Evolutionary conservation across 1,139 yeast species (phyloP).

Genomic region (Kurtzmaniella quercitrusa): DNA sequence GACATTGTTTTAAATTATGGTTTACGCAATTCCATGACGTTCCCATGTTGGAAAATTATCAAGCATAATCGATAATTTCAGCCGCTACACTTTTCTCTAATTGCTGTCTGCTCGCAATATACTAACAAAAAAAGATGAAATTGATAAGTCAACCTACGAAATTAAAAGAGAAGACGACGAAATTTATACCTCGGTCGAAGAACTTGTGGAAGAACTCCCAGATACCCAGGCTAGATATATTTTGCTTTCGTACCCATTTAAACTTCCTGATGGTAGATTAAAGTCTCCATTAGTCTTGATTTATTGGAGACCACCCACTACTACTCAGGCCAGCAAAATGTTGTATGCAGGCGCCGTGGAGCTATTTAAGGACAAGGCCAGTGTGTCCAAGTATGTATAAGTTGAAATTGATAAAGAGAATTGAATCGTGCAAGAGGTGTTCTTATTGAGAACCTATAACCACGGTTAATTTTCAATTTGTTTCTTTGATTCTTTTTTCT

Average conservation of each 20-base stretch:
- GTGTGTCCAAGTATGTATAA: conserved; percentile 58
- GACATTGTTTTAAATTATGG: too few relatives aligned
- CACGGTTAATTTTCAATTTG: not conserved
- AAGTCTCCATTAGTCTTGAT: conserved; percentile 71
- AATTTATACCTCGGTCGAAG: conserved; percentile 47
- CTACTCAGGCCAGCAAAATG: conserved; percentile 78
- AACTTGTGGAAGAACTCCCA: conserved; percentile 71
- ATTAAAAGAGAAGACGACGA: conserved; percentile 47
- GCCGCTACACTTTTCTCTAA: too few relatives aligned
- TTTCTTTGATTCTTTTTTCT: not conserved
- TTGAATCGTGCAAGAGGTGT: not conserved
- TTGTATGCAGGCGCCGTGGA: conserved; percentile 88
- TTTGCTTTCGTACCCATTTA: conserved; percentile 73
- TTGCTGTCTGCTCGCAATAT: too few relatives aligned
- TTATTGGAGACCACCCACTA: conserved; percentile 84
- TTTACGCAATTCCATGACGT: too few relatives aligned
- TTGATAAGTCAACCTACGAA: conserved; percentile 55
- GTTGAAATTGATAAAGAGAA: too few relatives aligned
- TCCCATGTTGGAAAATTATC: too few relatives aligned
- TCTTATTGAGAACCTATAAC: too few relatives aligned
- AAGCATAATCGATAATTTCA: too few relatives aligned
- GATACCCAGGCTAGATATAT: conserved; percentile 78
- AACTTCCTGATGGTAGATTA: conserved; percentile 65
- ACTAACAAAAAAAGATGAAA: conserved; percentile 32
- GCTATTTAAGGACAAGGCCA: conserved; percentile 70